These are phyloP conservation scores for Pseudogymnoascus sp. DNA, from an alignment of 2,329 filamentous ascomycete genomes.

Conservation along the genomic window DNA sequence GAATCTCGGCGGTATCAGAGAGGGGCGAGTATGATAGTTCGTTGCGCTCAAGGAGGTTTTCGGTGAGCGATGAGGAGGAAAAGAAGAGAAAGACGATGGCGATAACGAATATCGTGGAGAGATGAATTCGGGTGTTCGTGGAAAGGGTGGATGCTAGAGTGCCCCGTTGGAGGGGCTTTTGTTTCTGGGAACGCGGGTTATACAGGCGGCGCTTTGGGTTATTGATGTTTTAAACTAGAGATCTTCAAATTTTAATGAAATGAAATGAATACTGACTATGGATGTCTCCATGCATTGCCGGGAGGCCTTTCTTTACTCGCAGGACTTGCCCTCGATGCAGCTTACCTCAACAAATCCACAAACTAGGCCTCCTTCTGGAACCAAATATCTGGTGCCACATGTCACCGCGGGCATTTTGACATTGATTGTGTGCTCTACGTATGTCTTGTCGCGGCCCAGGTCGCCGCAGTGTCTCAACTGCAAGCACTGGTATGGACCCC, in stretches of 20 bases:
- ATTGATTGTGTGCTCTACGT: neutral
- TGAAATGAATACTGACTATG: neutral
- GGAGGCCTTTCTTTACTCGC: neutral
- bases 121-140: neutral
- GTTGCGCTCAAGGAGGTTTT: neutral
- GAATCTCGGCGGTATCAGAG: neutral
- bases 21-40: neutral
- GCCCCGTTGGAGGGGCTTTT: neutral
- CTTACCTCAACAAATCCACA: neutral
- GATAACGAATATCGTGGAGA: neutral
- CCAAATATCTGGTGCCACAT: neutral
- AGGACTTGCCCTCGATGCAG: neutral
- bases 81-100: neutral
- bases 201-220: neutral
- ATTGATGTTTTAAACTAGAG: neutral
- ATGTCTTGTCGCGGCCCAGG: neutral
- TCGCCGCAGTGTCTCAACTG: neutral
- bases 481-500: neutral
- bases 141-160: neutral
- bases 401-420: neutral
- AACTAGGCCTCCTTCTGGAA: neutral
- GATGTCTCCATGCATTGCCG: neutral
- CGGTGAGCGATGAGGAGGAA: neutral
- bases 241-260: neutral
- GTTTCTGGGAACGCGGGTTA: neutral